phyloP scores from a whole-genome alignment of 179 eudicot species.

The Silene coronaria region DNA sequence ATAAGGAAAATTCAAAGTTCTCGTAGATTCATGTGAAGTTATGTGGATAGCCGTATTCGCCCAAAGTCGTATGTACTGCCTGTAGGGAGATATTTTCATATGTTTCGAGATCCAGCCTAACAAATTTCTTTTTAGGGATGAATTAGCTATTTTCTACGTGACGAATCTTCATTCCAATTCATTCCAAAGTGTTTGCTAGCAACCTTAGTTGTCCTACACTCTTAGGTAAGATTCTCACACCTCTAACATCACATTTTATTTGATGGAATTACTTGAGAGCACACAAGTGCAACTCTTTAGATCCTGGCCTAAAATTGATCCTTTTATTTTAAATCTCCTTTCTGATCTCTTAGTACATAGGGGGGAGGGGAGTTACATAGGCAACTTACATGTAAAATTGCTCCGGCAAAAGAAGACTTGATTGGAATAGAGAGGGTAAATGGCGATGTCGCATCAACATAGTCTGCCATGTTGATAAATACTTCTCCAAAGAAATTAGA shows the following conservation, averaged over 20 bases:
- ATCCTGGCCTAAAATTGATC: not conserved
- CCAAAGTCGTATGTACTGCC: no score
- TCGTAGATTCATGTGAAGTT: no score
- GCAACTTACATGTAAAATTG: slow-evolving; percentile 39
- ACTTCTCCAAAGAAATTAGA: slow-evolving; percentile 42
- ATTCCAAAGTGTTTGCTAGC: not conserved
- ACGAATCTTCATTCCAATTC: not conserved
- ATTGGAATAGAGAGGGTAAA: slow-evolving; percentile 37
- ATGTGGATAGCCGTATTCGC: no score
- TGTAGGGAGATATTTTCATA: no score
- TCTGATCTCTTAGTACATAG: no score
- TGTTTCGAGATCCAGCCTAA: no score
- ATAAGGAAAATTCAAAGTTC: not conserved
- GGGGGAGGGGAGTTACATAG: not conserved
- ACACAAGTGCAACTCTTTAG: not conserved
- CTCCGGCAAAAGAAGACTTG: slow-evolving; percentile 34
- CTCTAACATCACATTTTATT: not conserved
- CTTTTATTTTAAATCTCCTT: no score
- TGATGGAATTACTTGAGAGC: not conserved
- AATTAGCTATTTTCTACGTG: not conserved
- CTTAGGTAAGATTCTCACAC: not conserved
- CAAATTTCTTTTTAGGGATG: no score
- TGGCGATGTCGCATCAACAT: slow-evolving; percentile 35
- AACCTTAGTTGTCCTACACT: no score
- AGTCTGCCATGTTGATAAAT: slow-evolving; percentile 37